Evolutionary conservation across 2,329 filamentous ascomycete genomes (phyloP).

Genomic region (Colletotrichum sp.): DNA sequence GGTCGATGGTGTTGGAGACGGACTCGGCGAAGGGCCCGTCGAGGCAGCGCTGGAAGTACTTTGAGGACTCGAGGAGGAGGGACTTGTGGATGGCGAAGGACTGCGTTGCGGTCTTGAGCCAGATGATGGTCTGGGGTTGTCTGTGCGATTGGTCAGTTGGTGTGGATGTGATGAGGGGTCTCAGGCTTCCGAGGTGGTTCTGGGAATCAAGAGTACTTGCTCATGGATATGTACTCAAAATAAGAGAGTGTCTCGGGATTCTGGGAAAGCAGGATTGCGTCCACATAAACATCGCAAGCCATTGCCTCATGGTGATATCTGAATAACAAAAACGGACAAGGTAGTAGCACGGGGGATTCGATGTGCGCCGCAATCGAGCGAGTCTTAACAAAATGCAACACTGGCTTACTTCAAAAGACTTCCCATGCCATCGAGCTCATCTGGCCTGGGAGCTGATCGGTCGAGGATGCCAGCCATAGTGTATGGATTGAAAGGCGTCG

Average conservation of each 20-base stretch:
- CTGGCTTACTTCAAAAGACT: not conserved
- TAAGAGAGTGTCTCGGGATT: not conserved
- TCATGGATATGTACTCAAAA: not conserved
- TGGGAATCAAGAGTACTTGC: not conserved
- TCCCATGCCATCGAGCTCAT: not conserved
- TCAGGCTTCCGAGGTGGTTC: not conserved
- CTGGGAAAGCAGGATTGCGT: not conserved
- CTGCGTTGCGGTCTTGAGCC: slow-evolving; percentile 4
- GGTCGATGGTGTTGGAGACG: slow-evolving; percentile 10
- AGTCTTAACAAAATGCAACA: rapidly evolving
- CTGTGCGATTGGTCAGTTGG: not conserved
- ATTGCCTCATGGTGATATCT: not conserved
- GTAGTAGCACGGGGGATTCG: not conserved
- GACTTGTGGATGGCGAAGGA: slow-evolving; percentile 17
- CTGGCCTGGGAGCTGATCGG: slow-evolving; percentile 1
- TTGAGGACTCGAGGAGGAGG: slow-evolving; percentile 14
- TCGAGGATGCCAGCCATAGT: slow-evolving; percentile 1
- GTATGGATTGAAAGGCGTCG: not conserved
- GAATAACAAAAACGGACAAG: not conserved
- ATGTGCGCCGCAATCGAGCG: no score
- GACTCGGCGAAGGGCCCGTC: slow-evolving; percentile 7
- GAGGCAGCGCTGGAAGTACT: slow-evolving; percentile 20
- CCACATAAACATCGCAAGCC: not conserved
- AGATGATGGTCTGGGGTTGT: slow-evolving; percentile 17
- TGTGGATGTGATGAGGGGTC: not conserved